Base-by-base conservation (phyloP, 2,329 filamentous ascomycete species). In the Thielaviopsis euricoi region DNA sequence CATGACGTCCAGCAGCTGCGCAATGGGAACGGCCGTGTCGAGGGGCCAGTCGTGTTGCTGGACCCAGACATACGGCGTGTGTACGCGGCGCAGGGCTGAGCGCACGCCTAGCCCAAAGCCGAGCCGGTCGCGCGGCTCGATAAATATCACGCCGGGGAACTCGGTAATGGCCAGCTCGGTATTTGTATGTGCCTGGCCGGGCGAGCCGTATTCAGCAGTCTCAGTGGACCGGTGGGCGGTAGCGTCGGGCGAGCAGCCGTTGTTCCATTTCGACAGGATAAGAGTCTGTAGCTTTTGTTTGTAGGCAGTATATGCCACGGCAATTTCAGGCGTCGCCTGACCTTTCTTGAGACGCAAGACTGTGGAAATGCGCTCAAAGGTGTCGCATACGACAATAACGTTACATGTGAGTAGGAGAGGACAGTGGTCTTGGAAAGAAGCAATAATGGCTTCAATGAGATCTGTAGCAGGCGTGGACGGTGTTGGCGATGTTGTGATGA, bases 1-100 rank as follows among this genome's bases (percentile, higher is more conserved):
- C 76, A 80, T 80, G 46, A 75, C 67, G 1, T 71, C 65, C 1
- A 80, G 63, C 15, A 80, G 64, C 1, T 71, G 62, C 1, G 62
- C 59, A 2, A 79, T 60, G 0, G 76, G 76, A 3, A 80, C 68
- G 52, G 72, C 66, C 1, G 70, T 65, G 17, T 72, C 67, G 0
- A 80, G 65, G 6, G 71, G 68, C 77, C 77, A 80, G 65, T 80
- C 77, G 63, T 80, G 77, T 65, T 80, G 77, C 61, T 80, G 77
- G 0, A 80, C 66, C 77, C 77, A 80, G 17, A 79, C 76, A 52
- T 77, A 77, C 0, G 75, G 74, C 1, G 77, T 80, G 13, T 66
- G 61, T 0, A 72, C 69, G 5, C 71, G 56, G 2, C 76, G 69
- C 52, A 80, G 64, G 0, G 76, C 77, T 0, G 75, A 74, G 13